These are phyloP conservation scores for Neolentinus lepideus DNA, from an alignment of 1,284 basidiomycete species.

Conservation along the genomic window DNA sequence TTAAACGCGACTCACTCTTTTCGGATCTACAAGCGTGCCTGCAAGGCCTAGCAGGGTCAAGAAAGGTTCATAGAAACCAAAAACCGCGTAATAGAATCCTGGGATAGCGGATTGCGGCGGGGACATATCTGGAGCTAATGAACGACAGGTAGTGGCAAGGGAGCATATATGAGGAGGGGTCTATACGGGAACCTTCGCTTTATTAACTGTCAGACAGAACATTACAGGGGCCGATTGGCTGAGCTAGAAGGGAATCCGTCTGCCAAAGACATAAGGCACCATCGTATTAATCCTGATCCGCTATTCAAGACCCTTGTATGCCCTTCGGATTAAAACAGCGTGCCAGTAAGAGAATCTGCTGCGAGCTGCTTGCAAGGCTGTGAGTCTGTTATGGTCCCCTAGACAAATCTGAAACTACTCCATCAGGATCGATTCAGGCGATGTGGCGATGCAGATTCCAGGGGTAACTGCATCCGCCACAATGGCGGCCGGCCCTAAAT, in stretches of 20 bases:
- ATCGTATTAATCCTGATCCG: background rate
- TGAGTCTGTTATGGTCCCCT: too few species aligned
- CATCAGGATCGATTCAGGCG: too few species aligned
- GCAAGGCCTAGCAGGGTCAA: slow-evolving; percentile 57
- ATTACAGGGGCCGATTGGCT: background rate
- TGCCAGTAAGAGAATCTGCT: background rate
- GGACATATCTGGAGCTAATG: slow-evolving; percentile 7
- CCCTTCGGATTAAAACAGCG: background rate
- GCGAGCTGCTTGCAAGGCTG: background rate
- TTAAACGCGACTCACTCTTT: slow-evolving; percentile 35
- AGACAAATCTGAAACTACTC: too few species aligned
- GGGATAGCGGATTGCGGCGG: slow-evolving; percentile 52
- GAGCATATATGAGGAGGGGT: background rate
- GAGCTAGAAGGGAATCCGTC: background rate
- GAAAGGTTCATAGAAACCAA: slow-evolving; percentile 66
- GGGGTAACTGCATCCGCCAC: too few species aligned
- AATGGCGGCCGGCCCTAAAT: slow-evolving; percentile 32
- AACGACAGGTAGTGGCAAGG: background rate
- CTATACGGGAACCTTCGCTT: background rate
- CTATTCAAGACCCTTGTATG: background rate
- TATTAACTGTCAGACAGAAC: background rate
- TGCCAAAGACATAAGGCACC: background rate
- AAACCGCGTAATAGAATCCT: slow-evolving; percentile 62
- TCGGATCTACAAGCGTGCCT: slow-evolving; percentile 60
- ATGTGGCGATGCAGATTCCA: too few species aligned